These are phyloP conservation scores for Trichoderma breve DNA, from an alignment of 2,329 filamentous ascomycete genomes.

Conservation along the genomic window DNA sequence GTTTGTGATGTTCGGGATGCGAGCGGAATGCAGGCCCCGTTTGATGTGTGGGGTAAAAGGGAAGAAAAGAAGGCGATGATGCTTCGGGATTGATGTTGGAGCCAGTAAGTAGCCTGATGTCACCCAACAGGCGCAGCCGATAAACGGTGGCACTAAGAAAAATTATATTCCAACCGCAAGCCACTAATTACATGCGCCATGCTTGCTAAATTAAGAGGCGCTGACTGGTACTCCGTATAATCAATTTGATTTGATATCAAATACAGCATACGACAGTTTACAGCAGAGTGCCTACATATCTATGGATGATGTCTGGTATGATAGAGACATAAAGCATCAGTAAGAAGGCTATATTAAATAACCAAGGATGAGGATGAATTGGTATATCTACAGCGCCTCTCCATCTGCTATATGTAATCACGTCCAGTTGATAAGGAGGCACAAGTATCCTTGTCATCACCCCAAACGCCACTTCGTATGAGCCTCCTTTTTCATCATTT, in stretches of 20 bases:
- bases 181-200: not conserved
- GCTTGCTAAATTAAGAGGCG: not conserved
- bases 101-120: conserved; percentile 7
- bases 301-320: not conserved
- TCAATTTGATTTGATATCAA: not conserved
- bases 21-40: conserved; percentile 1
- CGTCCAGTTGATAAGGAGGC: not conserved
- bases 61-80: conserved; percentile 9
- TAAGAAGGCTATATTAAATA: not conserved
- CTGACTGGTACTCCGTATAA: not conserved
- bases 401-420: not conserved
- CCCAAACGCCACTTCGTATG: not conserved
- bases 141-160: not conserved
- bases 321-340: not conserved
- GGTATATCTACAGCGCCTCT: not conserved
- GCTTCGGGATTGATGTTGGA: conserved; percentile 8
- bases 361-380: not conserved
- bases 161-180: not conserved
- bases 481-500: not conserved
- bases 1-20: not conserved
- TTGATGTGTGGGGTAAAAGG: conserved; percentile 16
- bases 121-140: conserved; percentile 7
- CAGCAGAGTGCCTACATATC: not conserved
- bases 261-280: not conserved
- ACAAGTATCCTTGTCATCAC: not conserved